Percentiles rank a stretch among this genome's conserved stretches.
Conservation (phyloP, 345 rosid species). For the Citrus sp. region DNA sequence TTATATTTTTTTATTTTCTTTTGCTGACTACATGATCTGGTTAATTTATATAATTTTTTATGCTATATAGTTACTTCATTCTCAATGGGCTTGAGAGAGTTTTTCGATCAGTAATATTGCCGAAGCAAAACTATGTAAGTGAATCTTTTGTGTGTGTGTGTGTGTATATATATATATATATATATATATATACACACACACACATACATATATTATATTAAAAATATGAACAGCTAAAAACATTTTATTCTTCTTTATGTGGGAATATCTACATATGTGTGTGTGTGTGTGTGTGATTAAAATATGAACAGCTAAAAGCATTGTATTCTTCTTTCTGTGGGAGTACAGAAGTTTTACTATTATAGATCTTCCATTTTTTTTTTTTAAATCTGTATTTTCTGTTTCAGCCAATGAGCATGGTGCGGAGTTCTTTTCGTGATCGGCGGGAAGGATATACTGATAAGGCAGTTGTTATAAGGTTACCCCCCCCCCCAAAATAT, state of each 20-base stretch:
- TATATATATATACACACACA: neutral
- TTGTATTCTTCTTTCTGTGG: neutral
- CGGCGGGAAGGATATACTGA: slow-evolving; percentile 84
- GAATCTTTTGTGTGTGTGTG: neutral
- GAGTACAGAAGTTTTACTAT: neutral
- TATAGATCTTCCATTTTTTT: slow-evolving; percentile 16
- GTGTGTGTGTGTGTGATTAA: too few relatives aligned
- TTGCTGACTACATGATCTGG: neutral
- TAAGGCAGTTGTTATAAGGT: slow-evolving; percentile 90
- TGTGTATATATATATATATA: neutral
- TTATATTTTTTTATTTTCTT: neutral
- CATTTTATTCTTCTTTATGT: neutral
- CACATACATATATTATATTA: neutral
- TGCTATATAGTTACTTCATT: slow-evolving; percentile 64
- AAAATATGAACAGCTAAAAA: too few relatives aligned
- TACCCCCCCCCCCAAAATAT: neutral
- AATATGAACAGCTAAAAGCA: too few relatives aligned
- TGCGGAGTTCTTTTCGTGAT: slow-evolving; percentile 76
- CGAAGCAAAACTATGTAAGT: slow-evolving; percentile 92
- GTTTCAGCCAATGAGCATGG: slow-evolving; percentile 84
- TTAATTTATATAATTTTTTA: slow-evolving; percentile 10
- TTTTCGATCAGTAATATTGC: slow-evolving; percentile 76
- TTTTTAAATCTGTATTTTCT: slow-evolving; percentile 26
- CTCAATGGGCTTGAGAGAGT: slow-evolving; percentile 96
- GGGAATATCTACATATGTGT: neutral